Evolutionary conservation across 352 stramenopile species (phyloP), one percentile per base, ranked within the genome.

Genomic region (Globisporangium okanoganense): DNA sequence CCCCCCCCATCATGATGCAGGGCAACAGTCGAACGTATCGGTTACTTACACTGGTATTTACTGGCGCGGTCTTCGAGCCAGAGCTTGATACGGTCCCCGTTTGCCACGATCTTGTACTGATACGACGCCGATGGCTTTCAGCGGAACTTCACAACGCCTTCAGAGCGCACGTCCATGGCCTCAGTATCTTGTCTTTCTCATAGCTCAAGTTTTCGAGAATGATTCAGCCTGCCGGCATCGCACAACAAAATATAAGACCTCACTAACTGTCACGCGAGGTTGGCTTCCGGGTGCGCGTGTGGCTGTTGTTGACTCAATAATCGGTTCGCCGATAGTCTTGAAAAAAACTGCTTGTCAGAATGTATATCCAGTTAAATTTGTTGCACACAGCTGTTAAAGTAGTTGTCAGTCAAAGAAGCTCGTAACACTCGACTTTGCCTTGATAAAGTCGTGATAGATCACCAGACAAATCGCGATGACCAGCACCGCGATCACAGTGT

Each of bases 381-480:
- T 35, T 52, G 7, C 41, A 48, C 41, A 53, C 22, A 9, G n/a
- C 36, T 27, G 41, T 33, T 52, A 16, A n/a, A 43, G 36, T 41
- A 6, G 16, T 0, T 5, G 38, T 44, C n/a, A 60, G 50, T 52
- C 29, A 40, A 57, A 58, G 49, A 40, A 64, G n/a, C 22, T 25
- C 25, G 48, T 45, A 29, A 64, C 25, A 29, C 47, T 58, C 38
- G 35, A 33, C 29, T 31, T 53, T 13, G 58, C 51, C 58, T 76
- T 71, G 67, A 93, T 91, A 50, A 91, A 93, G 58, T 93, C 78
- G 53, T 79, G 76, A 65, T 93, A 93, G 43, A 90, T 68, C 12
- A 93, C 79, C 43, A 88, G 74, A 64, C 70, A 87, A 52, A 94
- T 94, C 6, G 78, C 72, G 18, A 70, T 69, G 20, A 90, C 63